phyloP scores from a whole-genome alignment of 2,329 filamentous ascomycete species.

The Pseudogymnoascus sp. region DNA sequence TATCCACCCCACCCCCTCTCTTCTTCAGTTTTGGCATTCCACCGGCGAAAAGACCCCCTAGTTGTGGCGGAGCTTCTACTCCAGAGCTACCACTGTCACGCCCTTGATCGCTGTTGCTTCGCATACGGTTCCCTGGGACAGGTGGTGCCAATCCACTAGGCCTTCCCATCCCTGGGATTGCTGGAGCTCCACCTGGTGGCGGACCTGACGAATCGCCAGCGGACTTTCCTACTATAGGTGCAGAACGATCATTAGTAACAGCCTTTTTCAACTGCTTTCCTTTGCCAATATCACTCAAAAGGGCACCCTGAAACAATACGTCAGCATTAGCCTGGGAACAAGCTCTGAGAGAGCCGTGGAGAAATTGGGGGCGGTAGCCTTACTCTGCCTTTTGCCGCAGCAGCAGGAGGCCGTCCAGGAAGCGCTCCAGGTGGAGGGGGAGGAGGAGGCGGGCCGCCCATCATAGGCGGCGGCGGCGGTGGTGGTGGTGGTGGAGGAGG shows the following conservation, averaged over 20 bases:
- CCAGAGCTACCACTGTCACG: conserved; percentile 34
- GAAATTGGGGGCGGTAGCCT: conserved; percentile 29
- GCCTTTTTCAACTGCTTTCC: conserved; percentile 74
- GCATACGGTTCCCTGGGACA: conserved; percentile 56
- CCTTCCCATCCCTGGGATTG: conserved; percentile 58
- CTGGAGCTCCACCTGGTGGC: conserved; percentile 67
- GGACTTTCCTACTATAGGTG: conserved; percentile 56
- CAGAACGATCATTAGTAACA: conserved; percentile 86
- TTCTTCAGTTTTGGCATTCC: conserved; percentile 95
- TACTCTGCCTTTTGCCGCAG: conserved; percentile 51
- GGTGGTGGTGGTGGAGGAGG: conserved; percentile 61
- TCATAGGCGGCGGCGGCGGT: conserved; percentile 42
- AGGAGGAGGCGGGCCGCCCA: conserved; percentile 52
- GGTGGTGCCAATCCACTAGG: conserved; percentile 63
- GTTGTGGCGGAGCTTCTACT: conserved; percentile 61
- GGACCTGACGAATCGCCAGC: conserved; percentile 48
- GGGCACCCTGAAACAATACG: conserved; percentile 55
- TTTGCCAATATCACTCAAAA: conserved; percentile 81
- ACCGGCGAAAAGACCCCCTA: conserved; percentile 82
- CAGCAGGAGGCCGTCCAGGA: conserved; percentile 49
- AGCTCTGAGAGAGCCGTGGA: conserved; percentile 10
- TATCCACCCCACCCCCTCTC: conserved; percentile 70
- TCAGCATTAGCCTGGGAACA: conserved; percentile 17
- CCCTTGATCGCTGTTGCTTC: conserved; percentile 75
- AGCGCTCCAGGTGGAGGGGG: conserved; percentile 55